Conservation (phyloP, 345 rosid genomes). For the Heritiera littoralis region DNA sequence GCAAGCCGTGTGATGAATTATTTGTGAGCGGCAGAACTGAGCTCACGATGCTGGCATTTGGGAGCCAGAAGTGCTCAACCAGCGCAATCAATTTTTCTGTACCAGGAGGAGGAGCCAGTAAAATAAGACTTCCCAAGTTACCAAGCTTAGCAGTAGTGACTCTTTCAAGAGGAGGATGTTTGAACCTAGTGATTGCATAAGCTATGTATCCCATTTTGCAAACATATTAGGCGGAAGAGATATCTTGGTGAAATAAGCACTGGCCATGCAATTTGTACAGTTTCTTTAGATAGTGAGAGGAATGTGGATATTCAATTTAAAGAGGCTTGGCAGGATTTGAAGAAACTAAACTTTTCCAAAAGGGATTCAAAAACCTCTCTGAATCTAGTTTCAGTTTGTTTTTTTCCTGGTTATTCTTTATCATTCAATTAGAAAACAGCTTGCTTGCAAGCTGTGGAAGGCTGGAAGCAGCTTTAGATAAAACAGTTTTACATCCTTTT, state of each 20-base stretch:
- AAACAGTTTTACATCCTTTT: no score
- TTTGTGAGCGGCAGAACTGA: background rate
- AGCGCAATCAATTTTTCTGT: no score
- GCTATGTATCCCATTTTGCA: no score
- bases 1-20: background rate
- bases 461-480: no score
- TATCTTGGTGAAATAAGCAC: constrained; percentile 29
- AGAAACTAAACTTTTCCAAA: constrained; percentile 24
- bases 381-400: constrained; percentile 31
- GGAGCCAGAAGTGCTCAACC: background rate
- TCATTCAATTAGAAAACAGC: no score
- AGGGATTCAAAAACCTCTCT: constrained; percentile 17
- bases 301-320: constrained; percentile 14
- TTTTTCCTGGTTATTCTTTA: constrained; percentile 5
- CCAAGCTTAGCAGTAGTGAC: no score
- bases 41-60: background rate
- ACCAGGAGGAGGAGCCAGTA: background rate
- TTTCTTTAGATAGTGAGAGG: constrained; percentile 24
- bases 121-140: constrained; percentile 24
- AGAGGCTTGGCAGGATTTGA: constrained; percentile 24
- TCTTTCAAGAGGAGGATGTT: no score
- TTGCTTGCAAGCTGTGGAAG: no score
- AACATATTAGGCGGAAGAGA: no score
- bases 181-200: no score
- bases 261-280: constrained; percentile 19